Percentiles rank a stretch among this genome's conserved stretches.
These are phyloP conservation scores for Chiua virens DNA, from an alignment of 768 basidiomycete species.

Conservation along the genomic window DNA sequence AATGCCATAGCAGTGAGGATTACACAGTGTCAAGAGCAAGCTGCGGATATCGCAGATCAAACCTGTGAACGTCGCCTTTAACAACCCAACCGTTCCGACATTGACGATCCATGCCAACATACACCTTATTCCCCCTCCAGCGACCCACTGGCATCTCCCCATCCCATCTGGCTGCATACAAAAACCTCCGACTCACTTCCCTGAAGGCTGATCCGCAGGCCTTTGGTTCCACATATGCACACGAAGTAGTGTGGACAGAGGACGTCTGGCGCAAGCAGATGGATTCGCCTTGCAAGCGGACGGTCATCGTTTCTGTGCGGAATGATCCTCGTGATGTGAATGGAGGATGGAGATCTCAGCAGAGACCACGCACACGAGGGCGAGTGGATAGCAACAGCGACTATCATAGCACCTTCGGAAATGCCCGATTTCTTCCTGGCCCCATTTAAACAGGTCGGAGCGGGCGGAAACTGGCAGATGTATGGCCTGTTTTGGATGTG, in stretches of 20 bases:
- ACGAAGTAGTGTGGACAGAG: conserved; percentile 19
- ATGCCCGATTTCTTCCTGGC: background rate
- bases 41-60: no score
- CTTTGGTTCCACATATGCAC: conserved; percentile 23
- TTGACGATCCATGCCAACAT: conserved; percentile 2
- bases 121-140: conserved; percentile 17
- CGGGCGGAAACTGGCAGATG: conserved; percentile 16
- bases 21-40: no score
- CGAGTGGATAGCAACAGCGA: conserved; percentile 22
- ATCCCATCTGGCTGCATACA: conserved; percentile 26
- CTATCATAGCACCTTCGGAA: conserved; percentile 14
- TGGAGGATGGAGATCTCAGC: background rate
- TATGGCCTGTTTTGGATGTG: conserved; percentile 28
- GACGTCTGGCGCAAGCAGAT: conserved; percentile 24
- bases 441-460: conserved; percentile 13
- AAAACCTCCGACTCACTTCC: conserved; percentile 19
- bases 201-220: conserved; percentile 21
- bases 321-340: background rate
- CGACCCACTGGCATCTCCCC: conserved; percentile 3
- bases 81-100: no score
- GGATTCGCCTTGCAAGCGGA: conserved; percentile 8
- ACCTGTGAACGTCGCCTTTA: no score
- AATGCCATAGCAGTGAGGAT: no score
- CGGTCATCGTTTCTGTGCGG: conserved; percentile 16
- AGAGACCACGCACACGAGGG: background rate